phyloP scores from a whole-genome alignment of 1,284 basidiomycete species.

The Trametes hirsuta region DNA sequence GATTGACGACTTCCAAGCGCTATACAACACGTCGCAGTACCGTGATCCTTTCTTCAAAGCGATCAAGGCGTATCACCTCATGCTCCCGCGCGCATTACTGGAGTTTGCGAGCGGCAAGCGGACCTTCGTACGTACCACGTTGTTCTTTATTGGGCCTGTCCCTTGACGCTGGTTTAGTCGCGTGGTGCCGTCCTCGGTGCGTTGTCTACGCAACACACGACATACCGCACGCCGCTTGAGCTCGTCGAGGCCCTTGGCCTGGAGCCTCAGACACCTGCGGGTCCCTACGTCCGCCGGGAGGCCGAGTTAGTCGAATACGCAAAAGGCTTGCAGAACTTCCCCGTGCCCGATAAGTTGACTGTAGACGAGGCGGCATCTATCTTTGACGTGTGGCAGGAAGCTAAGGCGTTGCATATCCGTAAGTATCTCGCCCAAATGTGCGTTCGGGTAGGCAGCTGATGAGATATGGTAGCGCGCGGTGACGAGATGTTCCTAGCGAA shows the following conservation, averaged over 20 bases:
- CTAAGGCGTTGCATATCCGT: constrained; percentile 54
- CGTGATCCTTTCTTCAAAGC: constrained; percentile 76
- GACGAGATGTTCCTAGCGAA: constrained; percentile 76
- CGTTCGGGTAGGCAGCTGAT: not conserved
- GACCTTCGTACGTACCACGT: constrained; percentile 57
- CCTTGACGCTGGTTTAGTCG: constrained; percentile 40
- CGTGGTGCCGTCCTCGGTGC: constrained; percentile 72
- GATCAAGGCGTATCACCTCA: constrained; percentile 82
- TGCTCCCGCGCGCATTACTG: constrained; percentile 77
- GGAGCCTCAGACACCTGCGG: constrained; percentile 40
- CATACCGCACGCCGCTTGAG: constrained; percentile 58
- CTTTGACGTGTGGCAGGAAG: constrained; percentile 73
- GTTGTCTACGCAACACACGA: constrained; percentile 57
- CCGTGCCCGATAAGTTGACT: constrained; percentile 60
- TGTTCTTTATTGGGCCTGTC: not conserved
- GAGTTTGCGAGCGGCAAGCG: constrained; percentile 76
- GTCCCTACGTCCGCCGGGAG: constrained; percentile 55
- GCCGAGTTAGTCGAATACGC: constrained; percentile 52
- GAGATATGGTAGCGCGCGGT: constrained; percentile 7
- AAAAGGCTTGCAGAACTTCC: constrained; percentile 54
- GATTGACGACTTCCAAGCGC: constrained; percentile 85
- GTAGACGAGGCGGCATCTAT: constrained; percentile 66
- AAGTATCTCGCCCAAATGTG: constrained; percentile 25
- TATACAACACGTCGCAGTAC: constrained; percentile 75
- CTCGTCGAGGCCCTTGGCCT: constrained; percentile 59